Percentiles rank a stretch among this genome's conserved stretches.
Evolutionary conservation across 108 stramenopile genomes (phyloP).

Genomic region (Nannochloropsis gaditana): DNA sequence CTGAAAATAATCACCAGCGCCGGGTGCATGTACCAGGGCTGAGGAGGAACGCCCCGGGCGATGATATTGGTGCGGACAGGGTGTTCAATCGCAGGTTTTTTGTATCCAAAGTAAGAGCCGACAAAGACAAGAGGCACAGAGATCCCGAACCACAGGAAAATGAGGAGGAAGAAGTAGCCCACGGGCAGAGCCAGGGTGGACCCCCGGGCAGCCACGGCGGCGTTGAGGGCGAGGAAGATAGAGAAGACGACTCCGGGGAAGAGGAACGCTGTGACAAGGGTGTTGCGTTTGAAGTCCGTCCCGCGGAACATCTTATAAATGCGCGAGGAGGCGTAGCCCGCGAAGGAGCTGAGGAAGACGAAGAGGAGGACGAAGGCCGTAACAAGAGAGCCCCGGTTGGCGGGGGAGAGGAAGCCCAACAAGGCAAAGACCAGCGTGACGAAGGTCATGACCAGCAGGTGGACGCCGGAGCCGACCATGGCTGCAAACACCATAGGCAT

Average conservation of each 20-base stretch:
- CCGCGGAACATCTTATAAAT: slow-evolving; percentile 90
- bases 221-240: slow-evolving; percentile 85
- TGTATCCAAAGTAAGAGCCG: slow-evolving; percentile 98
- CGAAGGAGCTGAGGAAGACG: slow-evolving; percentile 68
- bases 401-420: slow-evolving; percentile 83
- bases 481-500: slow-evolving; percentile 74
- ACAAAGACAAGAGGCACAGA: slow-evolving; percentile 93
- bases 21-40: slow-evolving; percentile 79
- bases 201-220: slow-evolving; percentile 71
- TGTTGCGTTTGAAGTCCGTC: slow-evolving; percentile 80
- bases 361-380: slow-evolving; percentile 85
- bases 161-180: slow-evolving; percentile 78
- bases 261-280: slow-evolving; percentile 75
- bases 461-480: slow-evolving; percentile 80
- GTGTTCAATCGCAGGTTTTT: slow-evolving; percentile 63
- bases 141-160: slow-evolving; percentile 96
- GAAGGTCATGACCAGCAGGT: slow-evolving; percentile 74
- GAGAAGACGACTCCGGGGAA: slow-evolving; percentile 71
- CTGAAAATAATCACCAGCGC: slow-evolving; percentile 77
- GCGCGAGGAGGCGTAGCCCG: slow-evolving; percentile 79
- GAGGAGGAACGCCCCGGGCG: slow-evolving; percentile 78
- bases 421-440: slow-evolving; percentile 79
- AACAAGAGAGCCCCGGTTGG: slow-evolving; percentile 79
- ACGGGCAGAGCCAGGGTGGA: slow-evolving; percentile 90
- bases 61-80: slow-evolving; percentile 70